Evolutionary conservation across 164 flowering plant genomes (phyloP).

Genomic region (Magnolia changhungtana): DNA sequence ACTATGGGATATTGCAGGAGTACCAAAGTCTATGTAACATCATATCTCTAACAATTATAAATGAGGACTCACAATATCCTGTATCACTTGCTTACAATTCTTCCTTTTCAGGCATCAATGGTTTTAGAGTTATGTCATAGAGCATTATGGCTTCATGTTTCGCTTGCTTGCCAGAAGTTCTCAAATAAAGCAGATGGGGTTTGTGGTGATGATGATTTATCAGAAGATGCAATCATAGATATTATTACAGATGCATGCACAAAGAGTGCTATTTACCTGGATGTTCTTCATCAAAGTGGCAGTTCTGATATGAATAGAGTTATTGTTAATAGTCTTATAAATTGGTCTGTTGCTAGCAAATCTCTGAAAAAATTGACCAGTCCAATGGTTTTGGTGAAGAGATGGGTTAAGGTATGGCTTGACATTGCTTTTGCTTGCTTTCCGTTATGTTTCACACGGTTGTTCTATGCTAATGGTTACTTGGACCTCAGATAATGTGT

Average conservation of each 20-base stretch:
- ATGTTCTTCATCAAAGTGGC: constrained; percentile 56
- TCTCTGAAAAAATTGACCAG: constrained; percentile 35
- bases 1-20: neutral
- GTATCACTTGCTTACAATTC: neutral
- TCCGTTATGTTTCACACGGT: constrained; percentile 3
- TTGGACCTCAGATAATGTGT: constrained; percentile 50
- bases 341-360: constrained; percentile 57
- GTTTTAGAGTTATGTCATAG: constrained; percentile 51
- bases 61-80: neutral
- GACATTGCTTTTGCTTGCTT: neutral
- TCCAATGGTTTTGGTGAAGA: constrained; percentile 59
- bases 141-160: constrained; percentile 66
- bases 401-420: constrained; percentile 82
- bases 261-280: constrained; percentile 51
- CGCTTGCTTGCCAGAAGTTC: constrained; percentile 41
- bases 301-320: constrained; percentile 26
- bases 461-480: constrained; percentile 17
- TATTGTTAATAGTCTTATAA: constrained; percentile 39
- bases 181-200: constrained; percentile 23
- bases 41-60: neutral
- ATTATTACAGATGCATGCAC: constrained; percentile 54
- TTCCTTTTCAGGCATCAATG: constrained; percentile 56
- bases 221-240: constrained; percentile 46
- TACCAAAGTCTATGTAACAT: neutral
- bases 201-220: constrained; percentile 21